A percentile compares a stretch with the other conserved stretches of the same genome.
Conservation (phyloP, 768 basidiomycete genomes). For the Russula emetica region DNA sequence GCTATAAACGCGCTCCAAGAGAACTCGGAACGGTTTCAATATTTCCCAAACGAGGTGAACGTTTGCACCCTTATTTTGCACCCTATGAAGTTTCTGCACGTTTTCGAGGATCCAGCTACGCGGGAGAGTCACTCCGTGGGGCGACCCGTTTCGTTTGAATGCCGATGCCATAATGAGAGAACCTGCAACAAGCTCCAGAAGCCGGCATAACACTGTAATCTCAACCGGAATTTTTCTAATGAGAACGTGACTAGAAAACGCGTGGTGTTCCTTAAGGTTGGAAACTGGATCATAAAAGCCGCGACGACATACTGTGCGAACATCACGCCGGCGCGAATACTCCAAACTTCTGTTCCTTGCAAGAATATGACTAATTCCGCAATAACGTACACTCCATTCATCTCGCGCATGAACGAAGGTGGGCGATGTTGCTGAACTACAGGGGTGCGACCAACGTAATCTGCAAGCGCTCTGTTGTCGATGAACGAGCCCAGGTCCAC, state of each 20-base stretch:
- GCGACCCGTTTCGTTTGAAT: not conserved
- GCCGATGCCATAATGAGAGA: constrained; percentile 16
- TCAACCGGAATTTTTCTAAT: constrained; percentile 12
- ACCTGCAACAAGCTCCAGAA: constrained; percentile 17
- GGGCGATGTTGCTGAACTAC: not conserved
- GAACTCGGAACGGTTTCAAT: constrained; percentile 4
- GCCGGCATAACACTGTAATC: constrained; percentile 11
- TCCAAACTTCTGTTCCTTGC: not conserved
- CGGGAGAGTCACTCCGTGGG: constrained; percentile 19
- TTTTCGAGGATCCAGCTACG: constrained; percentile 28
- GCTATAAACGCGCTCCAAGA: constrained; percentile 26
- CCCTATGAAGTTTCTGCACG: constrained; percentile 4
- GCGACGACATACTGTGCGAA: constrained; percentile 11
- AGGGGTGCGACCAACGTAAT: constrained; percentile 12
- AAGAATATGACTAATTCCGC: constrained; percentile 11
- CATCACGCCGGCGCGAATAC: constrained; percentile 10
- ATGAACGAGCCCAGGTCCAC: constrained; percentile 24
- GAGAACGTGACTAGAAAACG: constrained; percentile 14
- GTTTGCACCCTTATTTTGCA: constrained; percentile 12
- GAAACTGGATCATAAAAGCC: not conserved
- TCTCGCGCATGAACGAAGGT: not conserved
- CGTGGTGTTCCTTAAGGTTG: not conserved
- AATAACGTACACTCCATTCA: constrained; percentile 2
- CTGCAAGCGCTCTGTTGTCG: constrained; percentile 12
- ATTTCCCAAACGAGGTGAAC: not conserved